Percentiles rank a stretch among this genome's conserved stretches.
phyloP scores from a whole-genome alignment of 208 protist species.

The Crithidia sp. region DNA sequence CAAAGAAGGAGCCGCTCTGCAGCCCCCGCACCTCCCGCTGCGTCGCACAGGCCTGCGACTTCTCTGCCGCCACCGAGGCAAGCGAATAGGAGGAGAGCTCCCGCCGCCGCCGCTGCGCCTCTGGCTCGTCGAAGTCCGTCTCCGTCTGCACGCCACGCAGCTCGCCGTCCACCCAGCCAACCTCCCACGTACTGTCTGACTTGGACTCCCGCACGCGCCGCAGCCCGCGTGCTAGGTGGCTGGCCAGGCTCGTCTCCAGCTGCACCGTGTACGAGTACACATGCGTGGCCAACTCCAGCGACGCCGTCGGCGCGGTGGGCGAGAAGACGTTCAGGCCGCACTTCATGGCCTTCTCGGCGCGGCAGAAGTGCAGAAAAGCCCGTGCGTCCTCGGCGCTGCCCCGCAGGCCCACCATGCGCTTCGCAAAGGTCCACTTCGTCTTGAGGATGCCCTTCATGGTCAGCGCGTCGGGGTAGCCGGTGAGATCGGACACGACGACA shows the following conservation, averaged over 20 bases:
- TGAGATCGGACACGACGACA: conserved; percentile 77
- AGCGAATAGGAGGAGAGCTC: conserved; percentile 52
- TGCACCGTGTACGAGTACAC: conserved; percentile 86
- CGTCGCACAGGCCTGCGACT: conserved; percentile 63
- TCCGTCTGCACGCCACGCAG: conserved; percentile 38
- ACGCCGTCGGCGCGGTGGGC: conserved; percentile 19
- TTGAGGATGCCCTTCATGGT: conserved; percentile 70
- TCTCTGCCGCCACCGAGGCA: conserved; percentile 42
- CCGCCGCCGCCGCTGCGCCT: conserved; percentile 32
- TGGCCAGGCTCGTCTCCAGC: conserved; percentile 66
- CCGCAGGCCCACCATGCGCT: conserved; percentile 81
- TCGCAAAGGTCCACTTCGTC: conserved; percentile 69
- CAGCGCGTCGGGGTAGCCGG: conserved; percentile 65
- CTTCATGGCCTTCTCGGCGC: conserved; percentile 76
- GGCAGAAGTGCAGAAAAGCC: conserved; percentile 69
- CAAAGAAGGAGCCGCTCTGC: conserved; percentile 84
- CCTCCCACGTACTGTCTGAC: conserved; percentile 80
- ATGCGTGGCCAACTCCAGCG: conserved; percentile 80
- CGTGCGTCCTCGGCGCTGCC: conserved; percentile 60
- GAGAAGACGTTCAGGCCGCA: conserved; percentile 78
- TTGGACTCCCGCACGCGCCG: conserved; percentile 66
- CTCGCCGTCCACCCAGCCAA: conserved; percentile 84
- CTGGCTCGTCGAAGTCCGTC: conserved; percentile 27
- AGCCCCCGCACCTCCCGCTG: conserved; percentile 56
- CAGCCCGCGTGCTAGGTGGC: conserved; percentile 46